Percentiles rank a stretch among this genome's conserved stretches.
Evolutionary conservation across 306 rosid species (phyloP).

Genomic region (Malus fusca): DNA sequence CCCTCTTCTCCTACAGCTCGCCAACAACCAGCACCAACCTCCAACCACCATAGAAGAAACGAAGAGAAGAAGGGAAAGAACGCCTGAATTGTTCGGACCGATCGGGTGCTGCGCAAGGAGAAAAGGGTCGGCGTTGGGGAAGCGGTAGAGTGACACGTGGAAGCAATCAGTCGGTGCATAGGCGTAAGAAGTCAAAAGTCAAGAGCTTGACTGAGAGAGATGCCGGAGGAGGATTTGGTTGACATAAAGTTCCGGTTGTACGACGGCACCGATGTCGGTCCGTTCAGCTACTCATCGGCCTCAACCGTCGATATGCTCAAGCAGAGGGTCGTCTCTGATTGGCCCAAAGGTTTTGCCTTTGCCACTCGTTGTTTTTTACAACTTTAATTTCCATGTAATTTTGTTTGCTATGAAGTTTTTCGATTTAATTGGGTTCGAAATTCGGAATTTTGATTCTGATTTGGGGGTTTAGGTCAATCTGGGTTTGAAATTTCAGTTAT

Average conservation of each 20-base stretch:
- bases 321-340: conserved; percentile 83
- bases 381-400: neutral
- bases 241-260: conserved; percentile 77
- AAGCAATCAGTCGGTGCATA: conserved; percentile 10
- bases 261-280: conserved; percentile 85
- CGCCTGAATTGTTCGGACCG: conserved; percentile 1
- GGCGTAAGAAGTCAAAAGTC: conserved; percentile 11
- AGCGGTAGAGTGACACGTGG: neutral
- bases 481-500: neutral
- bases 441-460: neutral
- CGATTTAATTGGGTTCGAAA: neutral
- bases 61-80: neutral
- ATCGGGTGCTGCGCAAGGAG: conserved; percentile 2
- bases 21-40: conserved; percentile 15
- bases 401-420: neutral
- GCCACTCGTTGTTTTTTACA: neutral
- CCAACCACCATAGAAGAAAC: conserved; percentile 6
- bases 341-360: conserved; percentile 71
- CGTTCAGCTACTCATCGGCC: conserved; percentile 72
- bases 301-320: conserved; percentile 83
- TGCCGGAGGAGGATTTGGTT: conserved; percentile 85
- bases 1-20: conserved; percentile 19
- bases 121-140: neutral
- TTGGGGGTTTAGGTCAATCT: neutral
- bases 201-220: conserved; percentile 23